These are phyloP conservation scores for Linanthus parryae DNA, from an alignment of 148 eudicot genomes.

Conservation along the genomic window DNA sequence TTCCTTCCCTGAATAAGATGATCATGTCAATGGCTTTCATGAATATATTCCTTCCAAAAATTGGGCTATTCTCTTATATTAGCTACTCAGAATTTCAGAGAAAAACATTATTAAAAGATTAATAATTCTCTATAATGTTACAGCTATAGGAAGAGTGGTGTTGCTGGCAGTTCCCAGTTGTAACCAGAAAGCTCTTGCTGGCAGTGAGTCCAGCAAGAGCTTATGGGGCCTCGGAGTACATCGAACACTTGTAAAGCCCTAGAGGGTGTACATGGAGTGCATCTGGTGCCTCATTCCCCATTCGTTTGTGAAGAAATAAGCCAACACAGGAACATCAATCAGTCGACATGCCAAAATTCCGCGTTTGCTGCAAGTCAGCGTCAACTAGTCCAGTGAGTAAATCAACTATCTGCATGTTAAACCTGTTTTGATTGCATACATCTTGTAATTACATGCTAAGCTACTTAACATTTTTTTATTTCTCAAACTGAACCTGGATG, in stretches of 20 bases:
- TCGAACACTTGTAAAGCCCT: conserved; percentile 46
- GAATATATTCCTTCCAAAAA: too few species aligned
- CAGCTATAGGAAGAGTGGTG: conserved; percentile 5
- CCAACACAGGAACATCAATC: conserved; percentile 38
- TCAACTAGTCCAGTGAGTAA: conserved; percentile 53
- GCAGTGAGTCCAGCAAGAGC: conserved; percentile 53
- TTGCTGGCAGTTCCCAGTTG: conserved; percentile 12
- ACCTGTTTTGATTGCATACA: background rate
- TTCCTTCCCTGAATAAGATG: too few species aligned
- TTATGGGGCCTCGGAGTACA: conserved; percentile 56
- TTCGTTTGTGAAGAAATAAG: conserved; percentile 63
- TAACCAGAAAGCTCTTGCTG: conserved; percentile 32
- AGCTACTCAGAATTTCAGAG: too few species aligned
- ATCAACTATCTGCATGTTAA: background rate
- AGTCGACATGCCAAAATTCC: conserved; percentile 23
- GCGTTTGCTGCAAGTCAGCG: conserved; percentile 24
- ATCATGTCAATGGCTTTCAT: too few species aligned
- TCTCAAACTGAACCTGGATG: background rate
- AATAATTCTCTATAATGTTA: background rate
- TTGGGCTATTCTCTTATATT: too few species aligned
- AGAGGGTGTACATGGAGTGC: conserved; percentile 79
- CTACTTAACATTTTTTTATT: background rate
- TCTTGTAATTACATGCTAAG: background rate
- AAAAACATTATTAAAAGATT: too few species aligned
- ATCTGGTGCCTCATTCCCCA: conserved; percentile 68